A percentile compares a stretch with the other conserved stretches of the same genome.
phyloP scores from a whole-genome alignment of 257 asterid species.

The Nicotiana tabacum region DNA sequence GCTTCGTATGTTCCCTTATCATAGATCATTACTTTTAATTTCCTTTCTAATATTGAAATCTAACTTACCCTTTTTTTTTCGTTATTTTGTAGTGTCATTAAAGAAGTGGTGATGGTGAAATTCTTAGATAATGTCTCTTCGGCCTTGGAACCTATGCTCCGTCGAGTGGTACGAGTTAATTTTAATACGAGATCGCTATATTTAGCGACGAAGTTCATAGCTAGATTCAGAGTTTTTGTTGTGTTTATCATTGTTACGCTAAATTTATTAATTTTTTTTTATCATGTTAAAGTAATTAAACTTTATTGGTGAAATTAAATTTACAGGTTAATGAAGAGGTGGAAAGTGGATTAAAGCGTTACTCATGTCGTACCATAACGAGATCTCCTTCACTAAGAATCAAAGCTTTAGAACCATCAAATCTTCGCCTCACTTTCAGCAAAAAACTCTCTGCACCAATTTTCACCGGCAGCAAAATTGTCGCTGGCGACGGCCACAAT shows the following conservation, averaged over 20 bases:
- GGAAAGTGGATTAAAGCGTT: constrained; percentile 40
- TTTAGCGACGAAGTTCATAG: too few species aligned
- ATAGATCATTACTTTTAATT: too few species aligned
- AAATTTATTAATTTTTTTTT: too few species aligned
- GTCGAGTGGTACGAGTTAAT: constrained; percentile 47
- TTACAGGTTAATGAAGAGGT: constrained; percentile 64
- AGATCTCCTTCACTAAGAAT: constrained; percentile 38
- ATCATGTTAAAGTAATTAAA: too few species aligned
- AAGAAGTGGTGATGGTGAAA: constrained; percentile 50
- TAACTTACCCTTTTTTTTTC: background rate
- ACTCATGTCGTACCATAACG: constrained; percentile 20
- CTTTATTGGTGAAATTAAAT: background rate
- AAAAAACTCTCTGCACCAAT: constrained; percentile 35
- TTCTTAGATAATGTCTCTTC: constrained; percentile 52
- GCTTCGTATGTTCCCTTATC: constrained; percentile 43
- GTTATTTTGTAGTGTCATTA: constrained; percentile 41
- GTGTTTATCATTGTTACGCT: too few species aligned
- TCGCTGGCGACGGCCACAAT: constrained; percentile 29
- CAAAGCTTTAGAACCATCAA: constrained; percentile 22
- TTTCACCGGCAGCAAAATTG: constrained; percentile 56
- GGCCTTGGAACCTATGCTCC: constrained; percentile 63
- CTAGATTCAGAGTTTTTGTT: too few species aligned
- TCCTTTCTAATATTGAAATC: background rate
- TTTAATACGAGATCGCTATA: too few species aligned
- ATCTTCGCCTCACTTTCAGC: constrained; percentile 30